Conservation (phyloP, 768 basidiomycete genomes). For the Boletus eberwhitei region DNA sequence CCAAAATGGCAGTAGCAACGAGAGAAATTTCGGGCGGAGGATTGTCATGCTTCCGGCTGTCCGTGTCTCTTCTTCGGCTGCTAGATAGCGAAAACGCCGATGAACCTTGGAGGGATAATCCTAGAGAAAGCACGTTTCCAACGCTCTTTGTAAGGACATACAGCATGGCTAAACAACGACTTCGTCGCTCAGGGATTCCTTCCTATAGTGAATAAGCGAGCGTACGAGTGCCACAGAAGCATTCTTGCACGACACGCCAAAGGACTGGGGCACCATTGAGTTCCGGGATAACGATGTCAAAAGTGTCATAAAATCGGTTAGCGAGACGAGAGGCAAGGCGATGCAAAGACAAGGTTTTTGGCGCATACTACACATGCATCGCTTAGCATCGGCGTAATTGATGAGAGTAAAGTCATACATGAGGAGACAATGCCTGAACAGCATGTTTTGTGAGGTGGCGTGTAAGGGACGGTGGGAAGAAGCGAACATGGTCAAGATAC, state of each 20-base stretch:
- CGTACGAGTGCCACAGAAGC: constrained; percentile 75
- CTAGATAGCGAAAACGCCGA: constrained; percentile 43
- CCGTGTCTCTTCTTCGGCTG: constrained; percentile 38
- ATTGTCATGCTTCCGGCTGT: constrained; percentile 55
- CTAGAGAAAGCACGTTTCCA: constrained; percentile 51
- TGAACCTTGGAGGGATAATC: constrained; percentile 56
- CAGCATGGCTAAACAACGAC: constrained; percentile 44
- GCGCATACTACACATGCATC: constrained; percentile 52
- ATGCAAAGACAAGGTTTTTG: constrained; percentile 57
- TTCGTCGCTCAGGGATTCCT: background rate
- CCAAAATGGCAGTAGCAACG: constrained; percentile 57
- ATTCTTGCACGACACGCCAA: constrained; percentile 65
- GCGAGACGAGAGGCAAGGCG: constrained; percentile 60
- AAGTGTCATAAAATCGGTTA: constrained; percentile 47
- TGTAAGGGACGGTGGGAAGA: constrained; percentile 59
- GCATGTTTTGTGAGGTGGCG: constrained; percentile 72
- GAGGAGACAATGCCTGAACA: constrained; percentile 63
- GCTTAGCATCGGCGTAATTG: constrained; percentile 11
- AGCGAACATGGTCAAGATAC: constrained; percentile 68
- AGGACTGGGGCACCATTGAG: constrained; percentile 71
- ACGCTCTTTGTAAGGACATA: constrained; percentile 64
- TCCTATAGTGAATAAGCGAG: constrained; percentile 34
- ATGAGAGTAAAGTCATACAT: constrained; percentile 38
- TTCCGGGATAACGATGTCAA: constrained; percentile 67
- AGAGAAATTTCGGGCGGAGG: constrained; percentile 67